Evolutionary conservation across 2,329 filamentous ascomycete species (phyloP).

Genomic region (Thielaviopsis cerberus): DNA sequence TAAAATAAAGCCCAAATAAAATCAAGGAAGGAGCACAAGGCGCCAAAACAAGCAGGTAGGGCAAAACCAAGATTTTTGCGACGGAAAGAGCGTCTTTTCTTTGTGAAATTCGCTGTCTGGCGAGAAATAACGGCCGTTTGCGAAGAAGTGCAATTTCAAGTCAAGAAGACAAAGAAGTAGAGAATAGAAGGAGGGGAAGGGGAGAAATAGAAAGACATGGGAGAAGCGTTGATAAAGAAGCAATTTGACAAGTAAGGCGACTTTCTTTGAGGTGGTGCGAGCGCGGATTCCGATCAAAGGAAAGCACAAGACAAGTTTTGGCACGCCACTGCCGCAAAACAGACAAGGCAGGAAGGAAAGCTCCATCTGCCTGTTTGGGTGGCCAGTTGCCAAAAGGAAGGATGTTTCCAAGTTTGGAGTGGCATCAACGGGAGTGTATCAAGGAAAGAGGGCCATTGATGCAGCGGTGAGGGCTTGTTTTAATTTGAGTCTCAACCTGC

Average conservation of each 20-base stretch:
- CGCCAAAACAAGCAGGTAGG: neutral
- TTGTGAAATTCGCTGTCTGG: no score
- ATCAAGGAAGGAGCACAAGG: slow-evolving; percentile 2
- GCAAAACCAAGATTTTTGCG: neutral
- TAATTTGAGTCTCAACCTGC: no score
- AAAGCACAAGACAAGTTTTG: neutral
- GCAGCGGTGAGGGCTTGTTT: no score
- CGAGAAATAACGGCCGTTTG: neutral
- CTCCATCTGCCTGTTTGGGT: neutral
- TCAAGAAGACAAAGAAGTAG: neutral
- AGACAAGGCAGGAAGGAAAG: neutral
- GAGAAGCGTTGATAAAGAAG: neutral
- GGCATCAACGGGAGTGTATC: no score
- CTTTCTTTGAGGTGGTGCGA: no score
- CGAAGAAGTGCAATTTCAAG: neutral
- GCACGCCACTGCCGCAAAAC: neutral
- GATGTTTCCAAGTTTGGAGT: neutral
- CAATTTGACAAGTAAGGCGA: neutral
- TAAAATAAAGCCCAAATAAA: neutral
- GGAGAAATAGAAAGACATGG: neutral
- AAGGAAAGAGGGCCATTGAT: no score
- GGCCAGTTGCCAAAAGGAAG: neutral
- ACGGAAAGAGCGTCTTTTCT: neutral
- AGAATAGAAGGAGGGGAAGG: neutral
- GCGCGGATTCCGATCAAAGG: neutral